Conservation (phyloP, 805 yeast species). For the Kazachstania africana region DNA sequence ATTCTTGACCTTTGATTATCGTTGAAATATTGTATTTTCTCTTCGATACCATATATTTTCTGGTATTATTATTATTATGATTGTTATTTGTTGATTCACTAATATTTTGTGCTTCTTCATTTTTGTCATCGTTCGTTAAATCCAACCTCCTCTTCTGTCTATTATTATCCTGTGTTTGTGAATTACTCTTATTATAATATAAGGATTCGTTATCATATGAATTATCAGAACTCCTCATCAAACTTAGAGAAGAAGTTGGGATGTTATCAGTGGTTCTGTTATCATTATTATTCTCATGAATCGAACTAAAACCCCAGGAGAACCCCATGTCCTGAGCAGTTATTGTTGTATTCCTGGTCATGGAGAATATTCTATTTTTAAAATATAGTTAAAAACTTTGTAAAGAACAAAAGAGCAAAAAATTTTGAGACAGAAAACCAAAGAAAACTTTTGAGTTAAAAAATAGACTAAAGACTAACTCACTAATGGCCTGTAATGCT, state of each 20-base stretch:
- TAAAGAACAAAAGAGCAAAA: too few relatives aligned
- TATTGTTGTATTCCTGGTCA: too few relatives aligned
- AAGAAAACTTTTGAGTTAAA: too few relatives aligned
- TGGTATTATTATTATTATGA: constrained; percentile 1
- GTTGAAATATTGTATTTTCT: constrained; percentile 9
- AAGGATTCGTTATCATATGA: neutral
- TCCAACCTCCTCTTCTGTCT: neutral
- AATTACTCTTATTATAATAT: neutral
- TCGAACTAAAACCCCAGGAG: constrained; percentile 6
- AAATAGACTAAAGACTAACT: too few relatives aligned
- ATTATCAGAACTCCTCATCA: neutral
- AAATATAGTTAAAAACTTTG: too few relatives aligned
- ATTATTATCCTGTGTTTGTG: neutral
- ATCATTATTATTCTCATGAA: neutral
- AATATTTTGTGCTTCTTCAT: neutral
- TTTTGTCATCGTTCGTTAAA: too few relatives aligned
- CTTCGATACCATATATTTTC: constrained; percentile 7
- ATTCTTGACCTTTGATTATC: constrained; percentile 19
- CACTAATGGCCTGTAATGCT: too few relatives aligned
- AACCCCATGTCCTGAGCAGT: constrained; percentile 4
- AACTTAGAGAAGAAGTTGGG: neutral
- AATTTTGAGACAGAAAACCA: too few relatives aligned
- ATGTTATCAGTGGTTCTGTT: neutral
- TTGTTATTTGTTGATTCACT: neutral
- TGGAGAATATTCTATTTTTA: too few relatives aligned